phyloP scores from a whole-genome alignment of 2,329 filamentous ascomycete genomes.

The Rhinocladiella mackenziei region DNA sequence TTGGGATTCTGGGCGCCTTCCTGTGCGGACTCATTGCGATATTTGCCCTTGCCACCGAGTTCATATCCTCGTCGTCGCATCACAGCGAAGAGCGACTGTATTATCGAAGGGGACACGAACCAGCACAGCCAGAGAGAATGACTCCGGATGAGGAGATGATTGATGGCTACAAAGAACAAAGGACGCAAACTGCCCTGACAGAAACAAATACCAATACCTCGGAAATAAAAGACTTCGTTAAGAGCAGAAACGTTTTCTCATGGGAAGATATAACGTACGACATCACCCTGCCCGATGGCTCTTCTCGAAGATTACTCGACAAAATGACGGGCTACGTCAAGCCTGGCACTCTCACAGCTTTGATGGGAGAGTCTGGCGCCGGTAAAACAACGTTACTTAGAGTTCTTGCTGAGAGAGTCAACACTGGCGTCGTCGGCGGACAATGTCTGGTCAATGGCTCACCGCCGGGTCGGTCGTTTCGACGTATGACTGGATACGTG shows the following conservation, averaged over 20 bases:
- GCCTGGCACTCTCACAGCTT: conserved; percentile 81
- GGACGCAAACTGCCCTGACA: too few relatives aligned
- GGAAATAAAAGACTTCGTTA: too few relatives aligned
- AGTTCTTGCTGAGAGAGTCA: conserved; percentile 75
- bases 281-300: conserved; percentile 58
- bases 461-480: conserved; percentile 72
- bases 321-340: conserved; percentile 90
- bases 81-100: conserved; percentile 40
- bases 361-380: conserved; percentile 85
- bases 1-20: conserved; percentile 65
- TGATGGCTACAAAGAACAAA: too few relatives aligned
- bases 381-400: conserved; percentile 88
- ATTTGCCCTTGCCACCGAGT: conserved; percentile 47
- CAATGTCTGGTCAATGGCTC: conserved; percentile 75
- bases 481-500: conserved; percentile 85
- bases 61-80: conserved; percentile 40
- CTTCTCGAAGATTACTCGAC: conserved; percentile 67
- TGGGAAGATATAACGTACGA: not conserved
- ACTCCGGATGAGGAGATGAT: too few relatives aligned
- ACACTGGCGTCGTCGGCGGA: conserved; percentile 80
- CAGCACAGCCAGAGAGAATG: too few relatives aligned
- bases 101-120: too few relatives aligned
- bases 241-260: conserved; percentile 47
- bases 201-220: too few relatives aligned
- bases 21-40: too few relatives aligned